phyloP scores from a whole-genome alignment of 345 rosid species.

The Aquilaria yunnanensis region DNA sequence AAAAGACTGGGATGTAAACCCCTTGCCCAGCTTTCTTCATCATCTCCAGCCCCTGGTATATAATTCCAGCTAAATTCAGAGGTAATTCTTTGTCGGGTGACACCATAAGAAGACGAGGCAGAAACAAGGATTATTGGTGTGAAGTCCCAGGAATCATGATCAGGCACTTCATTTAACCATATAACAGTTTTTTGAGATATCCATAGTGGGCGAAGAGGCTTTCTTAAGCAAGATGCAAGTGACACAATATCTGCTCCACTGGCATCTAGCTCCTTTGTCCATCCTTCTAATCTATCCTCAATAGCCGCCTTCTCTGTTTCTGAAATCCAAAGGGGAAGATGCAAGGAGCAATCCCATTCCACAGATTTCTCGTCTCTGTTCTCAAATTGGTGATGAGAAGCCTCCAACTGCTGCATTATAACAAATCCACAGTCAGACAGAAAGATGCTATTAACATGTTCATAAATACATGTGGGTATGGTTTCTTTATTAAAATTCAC shows the following conservation, averaged over 20 bases:
- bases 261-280: constrained; percentile 61
- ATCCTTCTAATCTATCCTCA: constrained; percentile 55
- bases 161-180: constrained; percentile 92
- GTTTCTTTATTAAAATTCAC: background rate
- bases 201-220: constrained; percentile 85
- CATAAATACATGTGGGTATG: no score
- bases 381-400: constrained; percentile 16
- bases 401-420: constrained; percentile 23
- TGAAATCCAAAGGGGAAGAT: constrained; percentile 89
- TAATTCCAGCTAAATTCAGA: constrained; percentile 93
- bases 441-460: background rate
- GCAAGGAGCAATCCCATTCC: constrained; percentile 84
- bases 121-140: constrained; percentile 82
- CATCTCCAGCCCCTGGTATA: constrained; percentile 97
- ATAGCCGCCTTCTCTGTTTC: constrained; percentile 68
- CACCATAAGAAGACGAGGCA: constrained; percentile 50
- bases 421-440: constrained; percentile 8
- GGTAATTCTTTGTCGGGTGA: constrained; percentile 32
- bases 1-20: constrained; percentile 71
- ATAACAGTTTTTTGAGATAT: constrained; percentile 79
- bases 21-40: constrained; percentile 98
- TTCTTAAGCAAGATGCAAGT: constrained; percentile 48
- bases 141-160: constrained; percentile 86
- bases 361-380: constrained; percentile 16
- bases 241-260: constrained; percentile 87